phyloP scores from a whole-genome alignment of 495 filamentous ascomycete species.

The Penicillium malachiteum region DNA sequence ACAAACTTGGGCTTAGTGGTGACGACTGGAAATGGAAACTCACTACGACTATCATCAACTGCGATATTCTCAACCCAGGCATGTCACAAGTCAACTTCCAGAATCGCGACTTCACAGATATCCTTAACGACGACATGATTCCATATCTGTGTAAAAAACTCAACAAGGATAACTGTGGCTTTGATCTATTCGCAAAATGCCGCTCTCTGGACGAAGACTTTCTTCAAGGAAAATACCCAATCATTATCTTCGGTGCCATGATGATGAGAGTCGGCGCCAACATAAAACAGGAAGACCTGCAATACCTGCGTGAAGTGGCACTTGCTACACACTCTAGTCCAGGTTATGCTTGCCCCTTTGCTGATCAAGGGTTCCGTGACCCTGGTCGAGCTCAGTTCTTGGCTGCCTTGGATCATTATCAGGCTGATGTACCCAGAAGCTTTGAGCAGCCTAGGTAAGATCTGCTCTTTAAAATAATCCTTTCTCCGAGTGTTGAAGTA shows the following conservation, averaged over 20 bases:
- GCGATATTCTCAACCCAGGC: no score
- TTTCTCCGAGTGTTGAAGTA: no score
- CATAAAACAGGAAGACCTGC: background rate
- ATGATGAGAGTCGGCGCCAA: constrained; percentile 2
- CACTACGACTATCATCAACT: no score
- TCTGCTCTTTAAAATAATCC: background rate
- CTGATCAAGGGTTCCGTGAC: constrained; percentile 2
- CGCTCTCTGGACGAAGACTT: background rate
- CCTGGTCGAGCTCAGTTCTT: constrained; percentile 8
- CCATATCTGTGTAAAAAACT: constrained; percentile 4
- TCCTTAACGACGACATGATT: background rate
- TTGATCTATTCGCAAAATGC: background rate
- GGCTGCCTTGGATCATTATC: constrained; percentile 5
- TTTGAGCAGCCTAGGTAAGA: constrained; percentile 2
- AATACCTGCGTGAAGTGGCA: background rate
- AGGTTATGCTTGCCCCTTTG: background rate
- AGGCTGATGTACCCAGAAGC: constrained; percentile 4
- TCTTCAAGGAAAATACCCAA: background rate
- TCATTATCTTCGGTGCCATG: constrained; percentile 6
- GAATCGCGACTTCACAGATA: background rate
- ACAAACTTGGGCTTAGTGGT: no score
- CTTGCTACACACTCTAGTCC: background rate
- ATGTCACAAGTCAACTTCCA: background rate
- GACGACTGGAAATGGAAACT: no score
- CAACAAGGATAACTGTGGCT: background rate